Conservation (phyloP, 306 rosid species). For the Pterocarpus santalinus region DNA sequence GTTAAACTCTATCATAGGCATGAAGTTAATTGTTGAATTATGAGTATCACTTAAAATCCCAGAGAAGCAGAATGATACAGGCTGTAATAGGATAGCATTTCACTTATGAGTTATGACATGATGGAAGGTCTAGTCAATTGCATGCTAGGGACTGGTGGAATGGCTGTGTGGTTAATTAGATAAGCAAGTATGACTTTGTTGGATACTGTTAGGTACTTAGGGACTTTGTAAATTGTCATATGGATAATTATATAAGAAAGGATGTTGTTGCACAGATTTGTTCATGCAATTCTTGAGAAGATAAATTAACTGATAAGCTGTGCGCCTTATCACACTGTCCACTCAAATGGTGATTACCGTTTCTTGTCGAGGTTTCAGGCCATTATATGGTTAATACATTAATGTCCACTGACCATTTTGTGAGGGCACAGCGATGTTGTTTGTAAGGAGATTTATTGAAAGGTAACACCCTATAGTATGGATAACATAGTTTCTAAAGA, state of each 20-base stretch:
- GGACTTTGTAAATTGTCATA: neutral
- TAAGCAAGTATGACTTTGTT: constrained; percentile 27
- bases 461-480: constrained; percentile 13
- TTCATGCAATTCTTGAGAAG: constrained; percentile 41
- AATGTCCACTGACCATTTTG: constrained; percentile 16
- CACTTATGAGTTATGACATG: constrained; percentile 20
- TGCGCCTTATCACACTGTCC: constrained; percentile 8
- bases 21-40: constrained; percentile 27
- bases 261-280: constrained; percentile 11
- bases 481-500: constrained; percentile 7
- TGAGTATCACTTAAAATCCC: neutral
- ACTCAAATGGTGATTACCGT: constrained; percentile 25
- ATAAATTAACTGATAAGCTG: constrained; percentile 30
- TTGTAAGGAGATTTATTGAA: constrained; percentile 12
- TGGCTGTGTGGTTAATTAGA: neutral
- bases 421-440: constrained; percentile 14
- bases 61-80: constrained; percentile 25
- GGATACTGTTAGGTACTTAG: constrained; percentile 22
- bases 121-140: constrained; percentile 26
- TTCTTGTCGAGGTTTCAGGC: constrained; percentile 24
- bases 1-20: constrained; percentile 38
- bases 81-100: constrained; percentile 8
- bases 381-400: constrained; percentile 3
- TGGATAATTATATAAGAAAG: constrained; percentile 6
- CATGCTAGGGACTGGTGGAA: constrained; percentile 15